A percentile compares a stretch with the other conserved stretches of the same genome.
Conservation (phyloP, 1,139 yeast species). For the Sugiyamaella sp. region DNA sequence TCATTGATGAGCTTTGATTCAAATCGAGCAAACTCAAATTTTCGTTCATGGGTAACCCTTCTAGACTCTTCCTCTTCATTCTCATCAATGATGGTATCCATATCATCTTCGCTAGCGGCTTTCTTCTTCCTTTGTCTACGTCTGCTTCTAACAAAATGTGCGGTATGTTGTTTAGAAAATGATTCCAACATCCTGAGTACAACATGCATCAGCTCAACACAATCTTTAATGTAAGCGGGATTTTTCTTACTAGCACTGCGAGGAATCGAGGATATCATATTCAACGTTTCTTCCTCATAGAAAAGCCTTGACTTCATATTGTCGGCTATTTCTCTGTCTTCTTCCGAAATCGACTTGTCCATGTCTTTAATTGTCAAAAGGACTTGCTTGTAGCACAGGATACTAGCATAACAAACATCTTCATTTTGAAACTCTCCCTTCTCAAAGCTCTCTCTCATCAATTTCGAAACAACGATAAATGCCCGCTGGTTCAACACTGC, state of each 20-base stretch:
- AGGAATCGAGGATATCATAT: conserved; percentile 61
- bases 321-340: conserved; percentile 53
- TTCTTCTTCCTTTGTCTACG: conserved; percentile 44
- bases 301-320: conserved; percentile 60
- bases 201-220: conserved; percentile 68
- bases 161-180: conserved; percentile 63
- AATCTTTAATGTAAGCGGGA: conserved; percentile 60
- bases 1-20: conserved; percentile 48
- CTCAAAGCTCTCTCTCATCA: conserved; percentile 57
- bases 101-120: conserved; percentile 42
- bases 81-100: conserved; percentile 43
- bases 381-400: conserved; percentile 69
- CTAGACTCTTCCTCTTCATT: conserved; percentile 43
- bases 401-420: conserved; percentile 60
- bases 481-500: conserved; percentile 67
- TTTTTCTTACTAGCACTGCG: conserved; percentile 68
- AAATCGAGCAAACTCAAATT: conserved; percentile 52
- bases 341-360: conserved; percentile 45
- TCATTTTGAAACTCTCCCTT: conserved; percentile 41
- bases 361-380: conserved; percentile 58
- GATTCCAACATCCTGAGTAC: conserved; percentile 69
- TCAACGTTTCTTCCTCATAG: conserved; percentile 65
- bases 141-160: conserved; percentile 57
- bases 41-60: conserved; percentile 52
- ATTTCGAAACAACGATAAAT: conserved; percentile 60